A percentile compares a stretch with the other conserved stretches of the same genome.
phyloP scores from a whole-genome alignment of 1,139 yeast species.

The Barnettozyma hawaiiensis region DNA sequence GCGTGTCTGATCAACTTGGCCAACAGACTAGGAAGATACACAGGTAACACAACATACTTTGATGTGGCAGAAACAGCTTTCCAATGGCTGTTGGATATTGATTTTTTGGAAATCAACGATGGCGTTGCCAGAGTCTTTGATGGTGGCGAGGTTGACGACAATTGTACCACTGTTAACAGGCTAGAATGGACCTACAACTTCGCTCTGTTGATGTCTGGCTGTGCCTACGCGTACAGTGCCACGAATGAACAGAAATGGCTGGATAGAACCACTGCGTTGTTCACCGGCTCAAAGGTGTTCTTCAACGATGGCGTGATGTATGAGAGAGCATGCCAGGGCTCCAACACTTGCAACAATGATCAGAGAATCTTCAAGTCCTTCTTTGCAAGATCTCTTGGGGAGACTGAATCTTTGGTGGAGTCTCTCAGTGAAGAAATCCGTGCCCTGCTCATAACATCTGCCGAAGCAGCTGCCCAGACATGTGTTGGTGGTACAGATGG shows the following conservation, averaged over 20 bases:
- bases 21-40: constrained; percentile 56
- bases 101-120: constrained; percentile 36
- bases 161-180: constrained; percentile 44
- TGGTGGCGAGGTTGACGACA: constrained; percentile 48
- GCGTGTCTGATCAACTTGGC: constrained; percentile 59
- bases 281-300: constrained; percentile 41
- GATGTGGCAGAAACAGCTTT: constrained; percentile 53
- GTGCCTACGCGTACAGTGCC: constrained; percentile 54
- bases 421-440: constrained; percentile 37
- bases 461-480: constrained; percentile 62
- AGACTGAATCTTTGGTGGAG: constrained; percentile 45
- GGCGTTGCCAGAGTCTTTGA: constrained; percentile 43
- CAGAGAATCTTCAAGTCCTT: constrained; percentile 60
- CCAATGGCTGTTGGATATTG: constrained; percentile 53
- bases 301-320: constrained; percentile 43
- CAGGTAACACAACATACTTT: constrained; percentile 47
- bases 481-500: constrained; percentile 86
- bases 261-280: constrained; percentile 38
- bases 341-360: constrained; percentile 49
- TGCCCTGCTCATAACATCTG: constrained; percentile 41
- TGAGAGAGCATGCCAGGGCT: constrained; percentile 47
- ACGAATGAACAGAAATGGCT: constrained; percentile 51
- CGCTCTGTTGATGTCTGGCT: constrained; percentile 53
- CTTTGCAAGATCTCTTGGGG: constrained; percentile 49
- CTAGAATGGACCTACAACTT: constrained; percentile 60